These are phyloP conservation scores for Hericium rajendrae DNA, from an alignment of 768 basidiomycete genomes.

Conservation along the genomic window DNA sequence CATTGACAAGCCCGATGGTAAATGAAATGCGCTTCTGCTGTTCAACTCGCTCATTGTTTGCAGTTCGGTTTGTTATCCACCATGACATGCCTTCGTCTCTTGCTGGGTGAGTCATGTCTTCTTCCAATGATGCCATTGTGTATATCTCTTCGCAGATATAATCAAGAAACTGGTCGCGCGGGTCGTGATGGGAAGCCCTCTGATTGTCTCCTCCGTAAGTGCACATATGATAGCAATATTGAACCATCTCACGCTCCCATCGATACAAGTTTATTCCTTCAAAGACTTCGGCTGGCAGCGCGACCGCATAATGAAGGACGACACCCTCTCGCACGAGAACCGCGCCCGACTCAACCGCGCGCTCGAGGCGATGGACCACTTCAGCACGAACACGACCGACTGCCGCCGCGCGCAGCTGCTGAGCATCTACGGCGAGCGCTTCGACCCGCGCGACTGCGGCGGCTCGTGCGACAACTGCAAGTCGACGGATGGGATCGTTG, in stretches of 20 bases:
- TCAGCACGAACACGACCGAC: conserved; percentile 69
- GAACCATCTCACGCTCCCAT: background rate
- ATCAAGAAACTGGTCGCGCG: conserved; percentile 95
- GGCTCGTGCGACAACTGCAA: conserved; percentile 78
- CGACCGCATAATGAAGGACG: conserved; percentile 47
- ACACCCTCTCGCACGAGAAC: conserved; percentile 37
- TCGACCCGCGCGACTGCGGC: conserved; percentile 56
- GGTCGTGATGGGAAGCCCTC: conserved; percentile 83
- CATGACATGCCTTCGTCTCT: conserved; percentile 72
- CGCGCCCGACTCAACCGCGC: conserved; percentile 59
- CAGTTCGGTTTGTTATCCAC: conserved; percentile 91
- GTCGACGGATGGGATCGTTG: conserved; percentile 19
- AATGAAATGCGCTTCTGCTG: conserved; percentile 3
- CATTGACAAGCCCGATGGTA: conserved; percentile 79
- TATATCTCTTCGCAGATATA: conserved; percentile 41
- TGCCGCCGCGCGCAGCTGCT: conserved; percentile 87
- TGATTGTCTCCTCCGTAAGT: conserved; percentile 80
- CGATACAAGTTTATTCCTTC: conserved; percentile 49
- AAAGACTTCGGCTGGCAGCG: conserved; percentile 46
- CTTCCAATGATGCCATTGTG: no score
- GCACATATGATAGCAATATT: background rate
- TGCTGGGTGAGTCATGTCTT: conserved; percentile 48
- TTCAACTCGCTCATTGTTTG: background rate
- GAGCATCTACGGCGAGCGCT: conserved; percentile 79
- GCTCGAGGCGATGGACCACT: conserved; percentile 62